Conservation (phyloP, 164 flowering plant genomes). For the Kalanchoe fedtschenkoi region DNA sequence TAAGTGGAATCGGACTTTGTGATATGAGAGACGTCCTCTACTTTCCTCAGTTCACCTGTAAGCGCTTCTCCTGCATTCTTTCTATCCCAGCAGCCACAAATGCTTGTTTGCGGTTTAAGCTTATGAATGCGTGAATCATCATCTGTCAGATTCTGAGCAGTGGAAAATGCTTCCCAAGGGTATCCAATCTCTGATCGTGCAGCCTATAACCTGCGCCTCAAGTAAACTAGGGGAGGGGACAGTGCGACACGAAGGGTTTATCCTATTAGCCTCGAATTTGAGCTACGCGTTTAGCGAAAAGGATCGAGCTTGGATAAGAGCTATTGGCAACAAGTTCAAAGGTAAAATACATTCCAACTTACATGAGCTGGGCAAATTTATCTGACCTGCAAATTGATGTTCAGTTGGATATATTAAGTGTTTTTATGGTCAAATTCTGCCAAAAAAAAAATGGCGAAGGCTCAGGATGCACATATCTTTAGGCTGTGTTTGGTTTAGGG, state of each 20-base stretch:
- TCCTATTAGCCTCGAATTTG: conserved; percentile 1
- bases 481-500: no score
- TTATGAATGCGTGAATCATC: not conserved
- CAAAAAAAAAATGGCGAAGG: no score
- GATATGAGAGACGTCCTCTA: conserved; percentile 57
- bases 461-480: no score
- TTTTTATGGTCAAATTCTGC: no score
- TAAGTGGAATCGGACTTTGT: conserved; percentile 43
- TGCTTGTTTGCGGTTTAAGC: no score
- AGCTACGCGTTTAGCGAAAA: not conserved
- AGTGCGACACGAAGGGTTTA: not conserved
- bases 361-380: no score
- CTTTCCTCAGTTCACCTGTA: conserved; percentile 30
- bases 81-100: not conserved
- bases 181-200: not conserved
- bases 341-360: no score
- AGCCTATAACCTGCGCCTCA: not conserved
- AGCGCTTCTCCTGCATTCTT: no score
- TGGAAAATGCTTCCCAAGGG: conserved; percentile 3
- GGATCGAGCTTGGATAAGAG: not conserved
- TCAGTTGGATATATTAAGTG: no score
- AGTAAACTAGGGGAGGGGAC: not conserved
- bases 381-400: no score
- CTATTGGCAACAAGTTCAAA: not conserved
- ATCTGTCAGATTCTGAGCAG: not conserved